phyloP scores from a whole-genome alignment of 2,329 filamentous ascomycete genomes.

The Pseudogymnoascus sp. region DNA sequence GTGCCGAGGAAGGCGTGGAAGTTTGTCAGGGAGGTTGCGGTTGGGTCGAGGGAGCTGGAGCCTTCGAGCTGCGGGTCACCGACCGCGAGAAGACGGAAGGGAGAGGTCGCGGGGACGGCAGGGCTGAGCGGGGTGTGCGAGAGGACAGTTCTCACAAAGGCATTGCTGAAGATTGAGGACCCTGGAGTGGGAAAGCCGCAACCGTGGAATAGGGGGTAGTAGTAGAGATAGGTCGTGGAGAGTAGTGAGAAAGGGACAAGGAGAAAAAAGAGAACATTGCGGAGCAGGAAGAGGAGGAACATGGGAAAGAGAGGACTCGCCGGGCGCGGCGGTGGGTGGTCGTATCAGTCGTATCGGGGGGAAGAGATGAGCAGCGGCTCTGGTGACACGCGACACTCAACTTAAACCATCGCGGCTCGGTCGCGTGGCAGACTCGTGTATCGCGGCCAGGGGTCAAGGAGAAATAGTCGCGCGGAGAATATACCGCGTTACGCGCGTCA shows the following conservation, averaged over 20 bases:
- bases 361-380: background rate
- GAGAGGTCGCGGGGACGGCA: slow-evolving; percentile 39
- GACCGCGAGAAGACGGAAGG: slow-evolving; percentile 79
- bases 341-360: background rate
- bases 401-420: background rate
- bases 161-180: slow-evolving; percentile 14
- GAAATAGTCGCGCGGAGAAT: background rate
- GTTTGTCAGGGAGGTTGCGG: slow-evolving; percentile 46
- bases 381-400: slow-evolving; percentile 6
- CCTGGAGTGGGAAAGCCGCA: slow-evolving; percentile 63
- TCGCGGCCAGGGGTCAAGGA: background rate
- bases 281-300: slow-evolving; percentile 26
- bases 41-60: slow-evolving; percentile 64
- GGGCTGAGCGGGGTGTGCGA: slow-evolving; percentile 20
- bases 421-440: background rate
- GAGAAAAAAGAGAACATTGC: slow-evolving; percentile 36
- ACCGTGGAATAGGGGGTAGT: slow-evolving; percentile 71
- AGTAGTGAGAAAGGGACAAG: slow-evolving; percentile 58
- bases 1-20: slow-evolving; percentile 30
- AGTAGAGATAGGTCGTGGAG: slow-evolving; percentile 71
- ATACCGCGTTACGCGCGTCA: background rate
- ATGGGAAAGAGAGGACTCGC: slow-evolving; percentile 17
- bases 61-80: slow-evolving; percentile 93
- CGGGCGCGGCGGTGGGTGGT: background rate
- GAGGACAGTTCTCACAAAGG: slow-evolving; percentile 22